Conservation (phyloP, 2,329 filamentous ascomycete species). For the Fusarium coicis region DNA sequence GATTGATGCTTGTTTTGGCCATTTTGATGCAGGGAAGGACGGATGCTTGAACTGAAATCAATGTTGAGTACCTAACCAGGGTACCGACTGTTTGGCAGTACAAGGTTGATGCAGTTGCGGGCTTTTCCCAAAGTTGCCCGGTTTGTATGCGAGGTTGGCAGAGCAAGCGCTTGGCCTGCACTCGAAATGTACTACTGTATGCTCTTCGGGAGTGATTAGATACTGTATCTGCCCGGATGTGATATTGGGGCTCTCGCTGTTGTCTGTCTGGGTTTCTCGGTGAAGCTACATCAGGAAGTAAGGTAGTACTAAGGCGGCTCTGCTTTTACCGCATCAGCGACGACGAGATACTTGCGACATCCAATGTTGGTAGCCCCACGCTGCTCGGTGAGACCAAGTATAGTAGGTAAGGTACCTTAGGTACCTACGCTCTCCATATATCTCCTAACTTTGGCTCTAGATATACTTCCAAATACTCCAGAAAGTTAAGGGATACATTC, state of each 20-base stretch:
- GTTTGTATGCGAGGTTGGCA: not conserved
- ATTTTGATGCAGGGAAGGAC: slow-evolving; percentile 14
- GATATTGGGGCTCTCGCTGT: not conserved
- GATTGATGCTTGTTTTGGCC: slow-evolving; percentile 42
- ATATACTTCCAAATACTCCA: not conserved
- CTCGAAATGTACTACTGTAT: not conserved
- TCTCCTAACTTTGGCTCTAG: not conserved
- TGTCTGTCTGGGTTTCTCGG: not conserved
- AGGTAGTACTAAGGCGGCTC: not conserved
- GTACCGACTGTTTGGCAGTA: not conserved
- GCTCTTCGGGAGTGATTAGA: not conserved
- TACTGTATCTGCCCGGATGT: too few relatives aligned
- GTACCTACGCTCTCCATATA: not conserved
- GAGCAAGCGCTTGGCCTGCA: not conserved
- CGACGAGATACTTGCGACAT: not conserved
- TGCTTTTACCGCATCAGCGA: not conserved
- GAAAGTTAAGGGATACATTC: too few relatives aligned
- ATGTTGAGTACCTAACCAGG: not conserved
- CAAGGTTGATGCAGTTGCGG: not conserved
- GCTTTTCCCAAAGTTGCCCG: not conserved
- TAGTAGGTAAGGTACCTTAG: too few relatives aligned
- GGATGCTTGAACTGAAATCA: not conserved
- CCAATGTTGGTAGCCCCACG: slow-evolving; percentile 5
- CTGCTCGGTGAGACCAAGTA: not conserved
- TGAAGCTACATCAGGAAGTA: not conserved